Conservation (phyloP, 2,329 filamentous ascomycete species). For the Penicillium olsonii region DNA sequence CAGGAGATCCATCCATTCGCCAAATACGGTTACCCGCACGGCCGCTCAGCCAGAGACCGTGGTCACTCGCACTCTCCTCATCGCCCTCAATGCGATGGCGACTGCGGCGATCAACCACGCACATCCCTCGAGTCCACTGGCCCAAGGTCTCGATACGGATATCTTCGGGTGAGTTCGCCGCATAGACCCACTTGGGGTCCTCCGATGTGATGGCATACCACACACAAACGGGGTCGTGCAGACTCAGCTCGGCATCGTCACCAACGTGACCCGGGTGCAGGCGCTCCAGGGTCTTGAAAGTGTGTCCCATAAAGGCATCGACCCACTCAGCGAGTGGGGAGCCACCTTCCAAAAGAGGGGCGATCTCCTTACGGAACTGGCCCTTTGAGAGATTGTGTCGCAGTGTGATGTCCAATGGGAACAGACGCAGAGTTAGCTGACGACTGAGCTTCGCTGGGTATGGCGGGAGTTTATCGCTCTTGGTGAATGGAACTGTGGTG, state of each 20-base stretch:
- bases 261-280: slow-evolving; percentile 59
- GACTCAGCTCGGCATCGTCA: slow-evolving; percentile 57
- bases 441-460: slow-evolving; percentile 68
- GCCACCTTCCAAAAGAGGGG: slow-evolving; percentile 58
- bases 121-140: slow-evolving; percentile 94
- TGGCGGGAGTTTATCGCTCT: slow-evolving; percentile 49
- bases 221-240: slow-evolving; percentile 77
- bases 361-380: slow-evolving; percentile 60
- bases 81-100: slow-evolving; percentile 48
- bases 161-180: slow-evolving; percentile 66
- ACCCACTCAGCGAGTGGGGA: slow-evolving; percentile 76
- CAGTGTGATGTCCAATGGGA: slow-evolving; percentile 76
- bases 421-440: slow-evolving; percentile 67
- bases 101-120: slow-evolving; percentile 73
- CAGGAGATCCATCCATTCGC: slow-evolving; percentile 70
- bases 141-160: slow-evolving; percentile 85
- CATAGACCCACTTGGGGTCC: slow-evolving; percentile 42
- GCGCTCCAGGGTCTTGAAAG: slow-evolving; percentile 67
- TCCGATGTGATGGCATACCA: slow-evolving; percentile 70
- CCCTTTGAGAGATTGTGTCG: slow-evolving; percentile 65
- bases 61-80: slow-evolving; percentile 67
- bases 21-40: slow-evolving; percentile 77
- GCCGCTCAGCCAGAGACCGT: slow-evolving; percentile 72
- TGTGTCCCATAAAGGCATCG: slow-evolving; percentile 69
- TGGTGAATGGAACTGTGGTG: slow-evolving; percentile 75